Conservation (phyloP, 2,329 filamentous ascomycete genomes). For the Amylocarpus encephaloides region DNA sequence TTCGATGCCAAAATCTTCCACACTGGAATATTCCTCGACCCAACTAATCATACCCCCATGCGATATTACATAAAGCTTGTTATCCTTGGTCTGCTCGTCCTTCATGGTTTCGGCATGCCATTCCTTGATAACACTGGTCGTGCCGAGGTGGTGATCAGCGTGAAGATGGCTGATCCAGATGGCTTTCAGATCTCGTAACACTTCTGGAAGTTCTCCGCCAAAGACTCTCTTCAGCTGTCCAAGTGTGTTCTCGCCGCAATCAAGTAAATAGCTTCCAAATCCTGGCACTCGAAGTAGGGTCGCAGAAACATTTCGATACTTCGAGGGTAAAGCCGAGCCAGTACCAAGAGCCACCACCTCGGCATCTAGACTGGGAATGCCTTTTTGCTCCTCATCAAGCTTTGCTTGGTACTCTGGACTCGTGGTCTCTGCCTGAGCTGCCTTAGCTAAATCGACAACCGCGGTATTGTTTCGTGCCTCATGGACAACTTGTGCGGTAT, state of each 20-base stretch:
- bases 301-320: constrained; percentile 90
- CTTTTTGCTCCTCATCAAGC: constrained; percentile 49
- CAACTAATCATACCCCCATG: constrained; percentile 66
- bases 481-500: constrained; percentile 39
- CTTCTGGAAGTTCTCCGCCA: constrained; percentile 56
- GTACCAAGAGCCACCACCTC: constrained; percentile 87
- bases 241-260: constrained; percentile 87
- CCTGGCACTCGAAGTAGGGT: constrained; percentile 80
- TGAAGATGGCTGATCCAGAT: constrained; percentile 96
- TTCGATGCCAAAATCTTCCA: constrained; percentile 72
- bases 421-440: constrained; percentile 37
- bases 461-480: constrained; percentile 31
- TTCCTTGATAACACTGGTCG: constrained; percentile 69
- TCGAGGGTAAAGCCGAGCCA: constrained; percentile 82
- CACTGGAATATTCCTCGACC: constrained; percentile 69
- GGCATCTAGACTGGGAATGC: constrained; percentile 66
- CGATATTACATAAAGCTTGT: constrained; percentile 60
- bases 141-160: constrained; percentile 92
- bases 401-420: constrained; percentile 41
- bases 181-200: constrained; percentile 70
- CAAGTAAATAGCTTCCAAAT: constrained; percentile 81
- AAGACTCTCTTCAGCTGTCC: constrained; percentile 78
- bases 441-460: constrained; percentile 47
- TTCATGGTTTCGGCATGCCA: constrained; percentile 56
- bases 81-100: constrained; percentile 34